phyloP scores from a whole-genome alignment of 768 basidiomycete genomes.

The Russula foetens region DNA sequence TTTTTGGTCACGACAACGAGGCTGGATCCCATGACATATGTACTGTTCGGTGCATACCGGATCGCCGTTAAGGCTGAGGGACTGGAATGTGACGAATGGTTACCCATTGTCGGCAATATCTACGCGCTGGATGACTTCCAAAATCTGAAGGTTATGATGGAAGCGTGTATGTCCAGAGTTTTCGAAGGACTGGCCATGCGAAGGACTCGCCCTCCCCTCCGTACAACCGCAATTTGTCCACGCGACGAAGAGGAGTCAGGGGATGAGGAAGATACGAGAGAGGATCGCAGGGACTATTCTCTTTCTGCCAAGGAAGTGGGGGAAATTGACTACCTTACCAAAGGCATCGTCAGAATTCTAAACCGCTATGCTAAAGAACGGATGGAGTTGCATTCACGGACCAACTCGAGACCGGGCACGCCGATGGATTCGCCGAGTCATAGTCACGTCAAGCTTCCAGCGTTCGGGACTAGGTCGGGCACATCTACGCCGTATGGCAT shows the following conservation, averaged over 20 bases:
- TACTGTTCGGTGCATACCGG: constrained; percentile 84
- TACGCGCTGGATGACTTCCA: constrained; percentile 78
- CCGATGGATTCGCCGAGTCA: constrained; percentile 48
- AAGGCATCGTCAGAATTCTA: constrained; percentile 65
- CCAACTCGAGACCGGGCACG: constrained; percentile 59
- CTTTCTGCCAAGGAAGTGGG: constrained; percentile 61
- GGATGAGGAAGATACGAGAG: constrained; percentile 42
- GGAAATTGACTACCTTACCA: constrained; percentile 68
- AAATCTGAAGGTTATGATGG: constrained; percentile 69
- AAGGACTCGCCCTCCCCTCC: constrained; percentile 32
- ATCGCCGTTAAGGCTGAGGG: constrained; percentile 63
- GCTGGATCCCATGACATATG: constrained; percentile 81
- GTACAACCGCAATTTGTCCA: constrained; percentile 29
- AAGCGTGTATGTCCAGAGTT: constrained; percentile 79
- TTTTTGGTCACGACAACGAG: constrained; percentile 76
- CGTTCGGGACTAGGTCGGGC: constrained; percentile 43
- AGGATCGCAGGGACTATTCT: constrained; percentile 34
- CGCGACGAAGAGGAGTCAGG: constrained; percentile 48
- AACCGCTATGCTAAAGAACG: constrained; percentile 66
- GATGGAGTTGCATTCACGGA: constrained; percentile 44
- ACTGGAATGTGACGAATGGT: constrained; percentile 84
- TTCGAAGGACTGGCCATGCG: constrained; percentile 70
- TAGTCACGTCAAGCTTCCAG: constrained; percentile 30
- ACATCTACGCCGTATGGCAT: constrained; percentile 44
- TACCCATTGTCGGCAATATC: constrained; percentile 70